Base-by-base conservation (phyloP, 768 basidiomycete genomes). In the Lentinus tigrinus region DNA sequence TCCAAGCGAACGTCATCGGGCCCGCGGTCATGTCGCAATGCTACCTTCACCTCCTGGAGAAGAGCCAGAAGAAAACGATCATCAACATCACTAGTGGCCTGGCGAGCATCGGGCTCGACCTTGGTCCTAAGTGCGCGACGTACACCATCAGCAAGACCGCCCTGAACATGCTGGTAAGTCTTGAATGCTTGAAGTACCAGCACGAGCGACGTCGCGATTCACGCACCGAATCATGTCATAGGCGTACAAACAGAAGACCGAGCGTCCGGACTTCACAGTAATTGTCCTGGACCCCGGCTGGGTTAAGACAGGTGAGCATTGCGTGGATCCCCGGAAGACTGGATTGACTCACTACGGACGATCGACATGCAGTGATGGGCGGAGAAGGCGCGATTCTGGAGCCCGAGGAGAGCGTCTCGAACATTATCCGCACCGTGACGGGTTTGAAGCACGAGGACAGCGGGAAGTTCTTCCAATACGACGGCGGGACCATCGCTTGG, bases 61-160 rank as follows among this genome's bases (percentile, higher is more conserved):
- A 65, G 47, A 65, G 73, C 39, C 50, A 48, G 36, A 65, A 68
- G n/a, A 72, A 72, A 56, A 68, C 72, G 13, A 69, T 77, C 55
- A 65, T 70, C 52, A 76, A 77, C 59, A 63, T 75, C 27, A 67
- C 71, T 9, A 67, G 66, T 53, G 68, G 69, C 4, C 55, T 77
- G 5, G 70, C 64, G 24, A 76, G 75, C 61, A 70, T 77, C 43
- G 72, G 66, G 2, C 56, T 66, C 23, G 68, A 71, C 47, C 57
- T 47, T 27, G 74, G 74, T 0, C 60, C 53, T 1, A 64, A 65
- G 46, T 61, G 62, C 53, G 57, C 73, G 19, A 68, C 69, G 24
- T 78, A 77, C 60, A 70, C 67, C 19, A 70, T 76, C 57, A 73
- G 67, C 43, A 77, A 77, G 66, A 67, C 70, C 11, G 75, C 72